Base-by-base conservation (phyloP, 768 basidiomycete genomes). In the Rhodotorula diobovata region DNA sequence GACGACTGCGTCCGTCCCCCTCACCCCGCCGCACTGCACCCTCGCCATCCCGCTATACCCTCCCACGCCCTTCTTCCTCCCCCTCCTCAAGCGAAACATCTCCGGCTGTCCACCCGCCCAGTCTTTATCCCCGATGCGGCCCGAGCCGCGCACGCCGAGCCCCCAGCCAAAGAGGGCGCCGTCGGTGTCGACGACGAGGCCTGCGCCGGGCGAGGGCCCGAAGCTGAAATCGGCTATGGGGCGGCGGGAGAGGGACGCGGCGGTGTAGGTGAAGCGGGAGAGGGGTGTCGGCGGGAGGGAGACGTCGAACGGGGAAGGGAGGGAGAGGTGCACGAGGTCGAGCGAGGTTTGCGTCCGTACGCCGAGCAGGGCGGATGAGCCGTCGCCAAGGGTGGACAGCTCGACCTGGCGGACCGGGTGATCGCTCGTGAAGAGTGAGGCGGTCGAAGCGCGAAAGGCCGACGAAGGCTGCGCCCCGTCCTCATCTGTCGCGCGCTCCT, bases 131-230 rank as follows among this genome's bases (percentile, higher is more conserved):
- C 46, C 61, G 5, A 56, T 9, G 20, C 59, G 32, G 14, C 60
- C 50, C 11, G 28, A 39, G 15, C 63, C 68, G 12, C 64, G 20
- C 0, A 35, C 59, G 37, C 68, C 72, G 11, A 68, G 21, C 0
- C 65, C 64, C 56, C 58, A 74, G 10, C 69, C 73, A 21, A 43
- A 74, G 30, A 75, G 45, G 25, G 34, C 45, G 0, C 73, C 73
- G 21, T 43, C 45, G 0, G 37, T 46, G 37, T 75, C 73, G 35
- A 66, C 73, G 14, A 68, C 37, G 28, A 75, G 46, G 3, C 73
- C 73, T 1, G 28, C 41, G 4, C 73, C 69, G 3, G 25, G n/a
- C 8, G 30, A 18, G 7, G 65, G 58, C 8, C 61, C 61, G 21
- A 75, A 53, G 1, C 59, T 45, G 41, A 71, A 55, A 45, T 75